phyloP scores from a whole-genome alignment of 2,329 filamentous ascomycete genomes.

The Fusarium newnesense region DNA sequence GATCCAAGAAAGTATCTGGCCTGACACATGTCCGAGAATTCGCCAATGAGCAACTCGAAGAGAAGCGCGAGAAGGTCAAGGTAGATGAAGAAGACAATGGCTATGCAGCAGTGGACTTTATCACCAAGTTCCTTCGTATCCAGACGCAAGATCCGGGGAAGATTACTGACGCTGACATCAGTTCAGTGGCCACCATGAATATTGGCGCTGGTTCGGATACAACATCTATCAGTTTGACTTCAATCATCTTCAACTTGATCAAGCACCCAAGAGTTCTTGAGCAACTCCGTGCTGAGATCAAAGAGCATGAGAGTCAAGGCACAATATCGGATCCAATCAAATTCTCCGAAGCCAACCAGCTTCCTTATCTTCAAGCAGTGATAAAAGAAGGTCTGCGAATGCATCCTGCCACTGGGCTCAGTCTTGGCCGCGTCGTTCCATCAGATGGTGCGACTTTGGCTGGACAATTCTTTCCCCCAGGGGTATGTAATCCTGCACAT shows the following conservation, averaged over 20 bases:
- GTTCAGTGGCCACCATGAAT: not conserved
- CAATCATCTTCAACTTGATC: not conserved
- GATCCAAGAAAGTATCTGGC: no score
- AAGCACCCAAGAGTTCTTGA: not conserved
- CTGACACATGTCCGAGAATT: rapidly evolving
- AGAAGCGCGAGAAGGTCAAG: not conserved
- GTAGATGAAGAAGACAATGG: rapidly evolving
- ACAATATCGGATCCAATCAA: not conserved
- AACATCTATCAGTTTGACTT: not conserved
- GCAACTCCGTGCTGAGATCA: rapidly evolving
- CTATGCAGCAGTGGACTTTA: not conserved
- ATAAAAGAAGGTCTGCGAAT: not conserved
- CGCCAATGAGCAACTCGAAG: rapidly evolving
- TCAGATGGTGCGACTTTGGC: not conserved
- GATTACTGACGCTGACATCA: not conserved
- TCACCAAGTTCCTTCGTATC: not conserved
- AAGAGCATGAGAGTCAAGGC: rapidly evolving
- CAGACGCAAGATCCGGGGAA: rapidly evolving
- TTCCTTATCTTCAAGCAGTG: not conserved
- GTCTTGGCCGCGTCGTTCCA: not conserved
- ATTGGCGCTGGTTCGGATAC: not conserved
- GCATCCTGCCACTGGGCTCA: not conserved
- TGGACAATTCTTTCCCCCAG: not conserved
- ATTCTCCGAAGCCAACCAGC: not conserved
- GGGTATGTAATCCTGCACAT: not conserved